Conservation (phyloP, 768 basidiomycete genomes). For the Cyathus striatus region DNA sequence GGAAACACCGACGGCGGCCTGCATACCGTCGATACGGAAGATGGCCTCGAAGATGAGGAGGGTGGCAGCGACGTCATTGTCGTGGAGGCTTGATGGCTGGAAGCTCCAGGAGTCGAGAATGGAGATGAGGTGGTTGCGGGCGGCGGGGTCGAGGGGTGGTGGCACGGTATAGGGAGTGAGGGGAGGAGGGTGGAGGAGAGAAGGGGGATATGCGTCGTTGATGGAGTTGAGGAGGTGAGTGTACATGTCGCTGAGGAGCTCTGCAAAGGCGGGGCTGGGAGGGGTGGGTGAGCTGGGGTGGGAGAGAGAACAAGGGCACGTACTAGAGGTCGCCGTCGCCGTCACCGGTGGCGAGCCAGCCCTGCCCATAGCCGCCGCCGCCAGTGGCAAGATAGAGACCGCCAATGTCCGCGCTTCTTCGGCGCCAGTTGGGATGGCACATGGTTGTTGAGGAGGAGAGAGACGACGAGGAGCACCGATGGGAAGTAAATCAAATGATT, state of each 20-base stretch:
- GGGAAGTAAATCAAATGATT: too few relatives aligned
- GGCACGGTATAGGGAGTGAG: constrained; percentile 30
- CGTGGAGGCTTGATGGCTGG: constrained; percentile 78
- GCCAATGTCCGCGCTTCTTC: constrained; percentile 86
- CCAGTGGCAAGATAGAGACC: constrained; percentile 78
- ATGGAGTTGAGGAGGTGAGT: constrained; percentile 73
- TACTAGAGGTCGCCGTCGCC: constrained; percentile 44
- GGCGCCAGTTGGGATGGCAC: constrained; percentile 9
- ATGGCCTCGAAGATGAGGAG: constrained; percentile 85
- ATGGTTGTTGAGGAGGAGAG: background rate
- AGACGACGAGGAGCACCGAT: background rate
- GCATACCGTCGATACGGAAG: constrained; percentile 74
- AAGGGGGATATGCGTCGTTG: constrained; percentile 40
- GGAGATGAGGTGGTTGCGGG: constrained; percentile 59
- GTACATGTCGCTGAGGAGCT: constrained; percentile 82
- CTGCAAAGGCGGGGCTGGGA: constrained; percentile 64
- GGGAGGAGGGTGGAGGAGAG: background rate
- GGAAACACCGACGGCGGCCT: constrained; percentile 49
- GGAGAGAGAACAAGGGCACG: constrained; percentile 15
- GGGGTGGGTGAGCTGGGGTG: constrained; percentile 4
- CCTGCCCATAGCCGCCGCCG: constrained; percentile 57
- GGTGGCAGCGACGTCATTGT: constrained; percentile 76
- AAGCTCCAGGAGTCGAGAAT: constrained; percentile 83
- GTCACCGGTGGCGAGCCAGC: constrained; percentile 56
- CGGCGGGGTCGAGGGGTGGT: constrained; percentile 38